Evolutionary conservation across 2,329 filamentous ascomycete genomes (phyloP), one percentile per base, ranked within the genome.

Genomic region (Trichoderma sp.): DNA sequence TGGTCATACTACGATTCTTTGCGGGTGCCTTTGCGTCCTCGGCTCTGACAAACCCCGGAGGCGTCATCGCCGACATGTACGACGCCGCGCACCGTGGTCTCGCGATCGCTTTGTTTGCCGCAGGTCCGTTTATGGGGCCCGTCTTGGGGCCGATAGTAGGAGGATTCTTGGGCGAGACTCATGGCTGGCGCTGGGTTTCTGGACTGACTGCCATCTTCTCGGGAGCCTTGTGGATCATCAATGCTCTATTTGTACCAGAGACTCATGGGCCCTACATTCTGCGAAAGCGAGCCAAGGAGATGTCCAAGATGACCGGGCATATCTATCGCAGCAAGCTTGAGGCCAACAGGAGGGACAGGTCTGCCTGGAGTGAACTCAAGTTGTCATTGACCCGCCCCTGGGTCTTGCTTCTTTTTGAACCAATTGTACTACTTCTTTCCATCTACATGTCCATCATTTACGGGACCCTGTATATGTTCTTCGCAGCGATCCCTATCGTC

Each of bases 391-490:
- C 61, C 5, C 61, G 51, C 9, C 51, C 61, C 4, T 57, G 45
- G 50, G 52, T 30, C 2, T 5, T 64, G 3, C 52, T 64, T 0
- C 57, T 88, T 57, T 84, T 90, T 62, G 92, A 96, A 78, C 91
- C 91, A 68, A 97, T 97, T 91, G 90, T 89, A 66, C 80, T 94
- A 64, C 87, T 88, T 69, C 86, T 97, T 24, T 95, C 92, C 76
- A 78, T 95, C 21, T 90, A 93, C 70, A 91, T 91, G 0, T 91
- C 92, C 45, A 86, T 97, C 61, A 80, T 97, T 17, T 82, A 97
- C 9, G 93, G 93, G 3, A 90, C 96, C 45, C 79, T 97, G 3
- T 97, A 97, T 74, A 85, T 97, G 44, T 96, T 96, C 80, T 96
- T 96, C 74, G 92, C 92, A 19, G 92, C 92, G 0, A 96, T 97